Percentiles rank a stretch among this genome's conserved stretches.
Evolutionary conservation across 2,329 filamentous ascomycete genomes (phyloP).

Genomic region (Fusarium sp.): DNA sequence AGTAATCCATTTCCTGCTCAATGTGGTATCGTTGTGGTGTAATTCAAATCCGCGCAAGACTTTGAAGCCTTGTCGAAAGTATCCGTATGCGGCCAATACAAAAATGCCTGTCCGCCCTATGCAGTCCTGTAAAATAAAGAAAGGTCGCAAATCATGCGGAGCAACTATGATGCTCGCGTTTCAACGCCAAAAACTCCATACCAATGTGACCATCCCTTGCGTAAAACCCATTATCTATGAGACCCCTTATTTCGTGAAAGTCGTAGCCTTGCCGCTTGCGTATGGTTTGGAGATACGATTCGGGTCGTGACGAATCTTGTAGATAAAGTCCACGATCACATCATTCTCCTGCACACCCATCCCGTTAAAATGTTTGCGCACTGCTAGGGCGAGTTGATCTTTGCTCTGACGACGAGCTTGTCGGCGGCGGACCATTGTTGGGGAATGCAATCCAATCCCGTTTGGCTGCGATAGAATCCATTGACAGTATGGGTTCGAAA

Average conservation of each 20-base stretch:
- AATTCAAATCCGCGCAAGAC: slow-evolving; percentile 40
- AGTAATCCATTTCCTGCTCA: slow-evolving; percentile 21
- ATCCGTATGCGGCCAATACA: slow-evolving; percentile 27
- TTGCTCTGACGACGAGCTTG: slow-evolving; percentile 76
- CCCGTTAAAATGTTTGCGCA: slow-evolving; percentile 87
- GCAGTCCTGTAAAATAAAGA: slow-evolving; percentile 24
- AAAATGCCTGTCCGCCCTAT: slow-evolving; percentile 33
- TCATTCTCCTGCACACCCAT: slow-evolving; percentile 85
- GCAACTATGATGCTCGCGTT: slow-evolving; percentile 25
- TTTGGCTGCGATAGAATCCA: slow-evolving; percentile 71
- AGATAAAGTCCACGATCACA: slow-evolving; percentile 83
- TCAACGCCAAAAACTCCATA: slow-evolving; percentile 42
- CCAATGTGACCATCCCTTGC: slow-evolving; percentile 28
- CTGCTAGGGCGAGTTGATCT: slow-evolving; percentile 77
- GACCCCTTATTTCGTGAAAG: slow-evolving; percentile 31
- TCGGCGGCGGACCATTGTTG: slow-evolving; percentile 78
- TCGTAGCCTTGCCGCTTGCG: slow-evolving; percentile 12
- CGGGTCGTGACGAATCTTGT: slow-evolving; percentile 67
- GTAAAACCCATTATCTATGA: slow-evolving; percentile 14
- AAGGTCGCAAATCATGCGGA: slow-evolving; percentile 20
- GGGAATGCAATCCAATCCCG: slow-evolving; percentile 78
- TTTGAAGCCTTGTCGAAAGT: slow-evolving; percentile 24
- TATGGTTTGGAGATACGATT: slow-evolving; percentile 48
- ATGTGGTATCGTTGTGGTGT: slow-evolving; percentile 44
- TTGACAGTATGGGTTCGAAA: slow-evolving; percentile 73